A percentile compares a stretch with the other conserved stretches of the same genome.
These are phyloP conservation scores for Fusarium scirpi DNA, from an alignment of 2,329 filamentous ascomycete species.

Conservation along the genomic window DNA sequence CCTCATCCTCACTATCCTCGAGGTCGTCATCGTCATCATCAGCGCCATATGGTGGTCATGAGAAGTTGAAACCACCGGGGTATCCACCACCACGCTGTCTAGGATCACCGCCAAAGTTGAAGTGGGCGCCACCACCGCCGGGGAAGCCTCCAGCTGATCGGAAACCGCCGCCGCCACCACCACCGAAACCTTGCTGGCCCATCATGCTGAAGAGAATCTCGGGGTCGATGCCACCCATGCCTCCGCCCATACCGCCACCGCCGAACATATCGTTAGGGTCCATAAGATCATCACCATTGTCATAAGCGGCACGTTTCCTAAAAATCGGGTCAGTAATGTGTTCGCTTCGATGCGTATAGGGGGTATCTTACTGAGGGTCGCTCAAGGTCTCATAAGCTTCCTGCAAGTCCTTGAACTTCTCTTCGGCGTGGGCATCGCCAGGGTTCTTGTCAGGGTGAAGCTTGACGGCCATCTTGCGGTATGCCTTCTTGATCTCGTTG, in stretches of 20 bases:
- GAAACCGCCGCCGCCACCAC: slow-evolving; percentile 66
- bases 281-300: slow-evolving; percentile 90
- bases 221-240: slow-evolving; percentile 77
- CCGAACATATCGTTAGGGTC: slow-evolving; percentile 90
- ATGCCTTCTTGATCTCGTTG: slow-evolving; percentile 93
- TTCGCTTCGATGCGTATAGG: too few species aligned
- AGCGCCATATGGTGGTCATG: slow-evolving; percentile 64
- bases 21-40: slow-evolving; percentile 49
- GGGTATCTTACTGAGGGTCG: slow-evolving; percentile 83
- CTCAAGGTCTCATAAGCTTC: slow-evolving; percentile 97
- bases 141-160: slow-evolving; percentile 65
- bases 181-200: slow-evolving; percentile 72
- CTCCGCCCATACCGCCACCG: slow-evolving; percentile 73
- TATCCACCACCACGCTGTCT: slow-evolving; percentile 55
- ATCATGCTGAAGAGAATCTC: slow-evolving; percentile 88
- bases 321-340: slow-evolving; percentile 51
- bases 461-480: slow-evolving; percentile 92
- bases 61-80: slow-evolving; percentile 57
- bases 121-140: slow-evolving; percentile 65
- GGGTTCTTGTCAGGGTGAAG: slow-evolving; percentile 99
- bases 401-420: slow-evolving; percentile 96
- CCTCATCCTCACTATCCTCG: slow-evolving; percentile 51
- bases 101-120: slow-evolving; percentile 64
- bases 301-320: slow-evolving; percentile 89
- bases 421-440: slow-evolving; percentile 83